These are phyloP conservation scores for Chaetothyriales sp. DNA, from an alignment of 2,329 filamentous ascomycete species.

Conservation along the genomic window DNA sequence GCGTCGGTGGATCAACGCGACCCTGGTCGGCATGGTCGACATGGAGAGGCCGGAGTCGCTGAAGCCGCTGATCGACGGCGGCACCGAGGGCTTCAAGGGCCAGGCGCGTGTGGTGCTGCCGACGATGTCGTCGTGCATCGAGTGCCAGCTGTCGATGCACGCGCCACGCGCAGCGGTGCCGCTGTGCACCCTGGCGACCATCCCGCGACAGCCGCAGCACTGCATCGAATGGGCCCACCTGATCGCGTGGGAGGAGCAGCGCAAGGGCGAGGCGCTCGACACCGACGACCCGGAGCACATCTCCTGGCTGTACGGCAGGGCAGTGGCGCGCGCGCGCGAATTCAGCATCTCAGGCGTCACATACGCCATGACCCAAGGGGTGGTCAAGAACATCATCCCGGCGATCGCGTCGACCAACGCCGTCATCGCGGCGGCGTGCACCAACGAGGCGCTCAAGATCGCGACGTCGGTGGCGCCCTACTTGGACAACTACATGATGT, in stretches of 20 bases:
- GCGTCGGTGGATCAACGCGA: constrained; percentile 96
- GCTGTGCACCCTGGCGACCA: constrained; percentile 89
- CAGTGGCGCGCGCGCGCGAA: constrained; percentile 64
- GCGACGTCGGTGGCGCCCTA: constrained; percentile 69
- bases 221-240: constrained; percentile 98
- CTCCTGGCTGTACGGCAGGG: constrained; percentile 86
- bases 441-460: constrained; percentile 94
- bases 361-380: constrained; percentile 89
- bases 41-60: constrained; percentile 66
- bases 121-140: constrained; percentile 87
- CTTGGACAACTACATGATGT: constrained; percentile 97
- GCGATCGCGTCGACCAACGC: constrained; percentile 97
- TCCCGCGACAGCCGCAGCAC: constrained; percentile 91
- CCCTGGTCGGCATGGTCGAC: constrained; percentile 80
- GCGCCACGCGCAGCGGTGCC: constrained; percentile 94
- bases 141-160: constrained; percentile 97
- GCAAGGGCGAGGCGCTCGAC: constrained; percentile 72
- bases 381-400: constrained; percentile 98
- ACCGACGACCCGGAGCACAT: constrained; percentile 96
- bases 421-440: constrained; percentile 87
- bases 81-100: constrained; percentile 96
- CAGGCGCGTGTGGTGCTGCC: constrained; percentile 87
- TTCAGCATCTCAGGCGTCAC: constrained; percentile 89
- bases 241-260: constrained; percentile 86
- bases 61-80: constrained; percentile 91